These are phyloP conservation scores for Didymella exigua DNA, from an alignment of 2,329 filamentous ascomycete species.

Conservation along the genomic window DNA sequence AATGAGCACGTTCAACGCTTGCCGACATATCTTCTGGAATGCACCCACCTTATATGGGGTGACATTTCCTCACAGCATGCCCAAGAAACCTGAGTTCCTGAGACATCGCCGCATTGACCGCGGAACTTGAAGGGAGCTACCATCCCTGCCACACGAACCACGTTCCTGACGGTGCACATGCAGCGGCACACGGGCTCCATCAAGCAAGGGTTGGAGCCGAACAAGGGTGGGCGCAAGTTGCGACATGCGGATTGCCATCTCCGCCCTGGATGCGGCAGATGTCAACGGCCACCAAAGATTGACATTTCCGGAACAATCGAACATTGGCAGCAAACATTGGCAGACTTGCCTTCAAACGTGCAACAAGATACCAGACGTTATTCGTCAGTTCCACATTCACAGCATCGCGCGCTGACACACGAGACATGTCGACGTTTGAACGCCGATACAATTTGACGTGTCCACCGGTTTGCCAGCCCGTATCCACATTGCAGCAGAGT, in stretches of 20 bases:
- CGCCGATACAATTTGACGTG: background rate
- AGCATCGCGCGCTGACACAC: background rate
- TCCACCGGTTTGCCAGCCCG: background rate
- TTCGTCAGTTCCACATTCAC: background rate
- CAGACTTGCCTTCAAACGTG: constrained; percentile 4
- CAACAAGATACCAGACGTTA: constrained; percentile 2
- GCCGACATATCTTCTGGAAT: constrained; percentile 28
- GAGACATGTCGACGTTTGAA: constrained; percentile 1
- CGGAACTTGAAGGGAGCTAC: constrained; percentile 16
- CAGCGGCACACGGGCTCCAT: constrained; percentile 1
- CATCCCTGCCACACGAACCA: constrained; percentile 15
- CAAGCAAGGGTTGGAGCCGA: constrained; percentile 20
- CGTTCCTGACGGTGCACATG: constrained; percentile 4
- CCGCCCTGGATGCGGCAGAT: constrained; percentile 21
- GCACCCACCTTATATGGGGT: constrained; percentile 35
- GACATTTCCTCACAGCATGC: constrained; percentile 4
- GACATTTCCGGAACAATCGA: constrained; percentile 10
- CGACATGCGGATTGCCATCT: constrained; percentile 16
- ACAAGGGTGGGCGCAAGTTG: constrained; percentile 20
- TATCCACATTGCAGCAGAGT: background rate
- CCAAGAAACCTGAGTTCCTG: constrained; percentile 19
- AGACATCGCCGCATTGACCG: constrained; percentile 29
- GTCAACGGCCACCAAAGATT: constrained; percentile 4
- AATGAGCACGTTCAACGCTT: constrained; percentile 45
- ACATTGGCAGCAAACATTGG: constrained; percentile 3